Conservation (phyloP, 306 rosid species). For the Quercus wislizeni region DNA sequence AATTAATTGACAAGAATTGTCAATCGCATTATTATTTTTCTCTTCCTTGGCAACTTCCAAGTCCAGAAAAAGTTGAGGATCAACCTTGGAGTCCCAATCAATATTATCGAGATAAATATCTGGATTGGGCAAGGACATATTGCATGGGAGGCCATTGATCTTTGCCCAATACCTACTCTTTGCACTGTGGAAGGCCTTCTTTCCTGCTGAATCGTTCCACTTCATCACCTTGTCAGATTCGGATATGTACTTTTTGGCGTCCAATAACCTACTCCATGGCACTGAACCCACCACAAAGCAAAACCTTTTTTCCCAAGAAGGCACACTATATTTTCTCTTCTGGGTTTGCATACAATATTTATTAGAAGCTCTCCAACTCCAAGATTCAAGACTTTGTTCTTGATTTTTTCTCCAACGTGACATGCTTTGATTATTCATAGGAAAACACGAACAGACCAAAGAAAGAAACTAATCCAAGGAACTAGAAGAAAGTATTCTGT, state of each 20-base stretch:
- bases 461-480: too few relatives aligned
- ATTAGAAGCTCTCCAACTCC: too few relatives aligned
- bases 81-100: not conserved
- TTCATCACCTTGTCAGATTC: not conserved
- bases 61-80: not conserved
- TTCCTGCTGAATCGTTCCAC: not conserved
- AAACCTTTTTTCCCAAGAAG: not conserved
- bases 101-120: not conserved
- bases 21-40: too few relatives aligned
- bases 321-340: not conserved
- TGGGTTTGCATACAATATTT: too few relatives aligned
- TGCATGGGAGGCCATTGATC: not conserved
- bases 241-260: not conserved
- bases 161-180: not conserved
- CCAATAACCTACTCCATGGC: not conserved
- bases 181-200: not conserved
- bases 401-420: too few relatives aligned
- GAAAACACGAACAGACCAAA: too few relatives aligned
- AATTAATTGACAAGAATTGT: too few relatives aligned
- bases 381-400: too few relatives aligned
- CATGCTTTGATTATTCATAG: too few relatives aligned
- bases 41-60: not conserved
- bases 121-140: not conserved
- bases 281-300: not conserved
- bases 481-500: too few relatives aligned